Base-by-base conservation (phyloP, 2,329 filamentous ascomycete species). In the Colletotrichum musicola region DNA sequence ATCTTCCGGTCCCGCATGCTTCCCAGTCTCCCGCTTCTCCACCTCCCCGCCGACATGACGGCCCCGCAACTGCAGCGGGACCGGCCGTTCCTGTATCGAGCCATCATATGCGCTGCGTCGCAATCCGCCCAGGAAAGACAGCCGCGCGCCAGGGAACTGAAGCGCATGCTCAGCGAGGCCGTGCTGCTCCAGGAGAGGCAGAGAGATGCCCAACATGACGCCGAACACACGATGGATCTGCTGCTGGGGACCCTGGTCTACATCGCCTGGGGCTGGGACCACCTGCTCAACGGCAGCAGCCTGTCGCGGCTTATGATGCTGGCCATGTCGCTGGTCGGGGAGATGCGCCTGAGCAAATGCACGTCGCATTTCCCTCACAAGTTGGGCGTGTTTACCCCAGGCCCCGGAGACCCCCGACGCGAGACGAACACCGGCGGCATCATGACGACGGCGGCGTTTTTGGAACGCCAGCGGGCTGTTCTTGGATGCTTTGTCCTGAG, bases 41-140 rank as follows among this genome's bases (percentile, higher is more conserved):
- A 82, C 51, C 70, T 88, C 0, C 75, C 80, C 0, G 65, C 77
- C 0, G 74, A 77, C 16, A 76, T 78, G 57, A 81, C 79, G 0
- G 80, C 82, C 3, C 73, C 76, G 42, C 70, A 76, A n/a, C 75
- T 88, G 1, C 80, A 75, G 2, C 73, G 73, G 9, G 75, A 81
- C 18, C 75, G 78, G 3, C 86, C 88, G 0, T 86, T 87, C 57
- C 72, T 88, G 5, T 87, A 84, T 81, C 72, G 85, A 9, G 81
- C 80, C 42, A 85, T 88, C 54, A 80, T 83, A 73, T 79, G 83
- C 46, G 74, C 86, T 10, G 81, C 83, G 1, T 81, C 80, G 50
- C 83, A 80, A 71, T 82, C 81, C 1, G 75, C 77, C 0, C 73
- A 77, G 3, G 78, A 81, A 59, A 84, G 86, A 63, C 57, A 76